phyloP scores from a whole-genome alignment of 2,329 filamentous ascomycete species.

The Trichoderma koningiopsis region DNA sequence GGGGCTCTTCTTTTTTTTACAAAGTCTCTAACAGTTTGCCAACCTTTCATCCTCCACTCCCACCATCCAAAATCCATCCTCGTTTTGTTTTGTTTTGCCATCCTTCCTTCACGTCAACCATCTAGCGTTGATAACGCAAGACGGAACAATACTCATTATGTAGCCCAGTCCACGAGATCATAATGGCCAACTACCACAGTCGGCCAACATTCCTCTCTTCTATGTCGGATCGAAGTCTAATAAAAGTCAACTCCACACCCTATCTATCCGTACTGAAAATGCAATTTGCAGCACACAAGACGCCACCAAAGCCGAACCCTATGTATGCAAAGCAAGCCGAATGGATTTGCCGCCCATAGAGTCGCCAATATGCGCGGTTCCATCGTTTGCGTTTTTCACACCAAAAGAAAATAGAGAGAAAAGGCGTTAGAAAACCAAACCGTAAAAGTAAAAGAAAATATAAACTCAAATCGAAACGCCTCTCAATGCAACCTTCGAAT shows the following conservation, averaged over 20 bases:
- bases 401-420: slow-evolving; percentile 30
- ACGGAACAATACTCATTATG: slow-evolving; percentile 40
- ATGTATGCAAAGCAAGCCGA: slow-evolving; percentile 35
- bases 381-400: slow-evolving; percentile 20
- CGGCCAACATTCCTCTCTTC: slow-evolving; percentile 37
- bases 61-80: slow-evolving; percentile 8
- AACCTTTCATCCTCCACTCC: slow-evolving; percentile 17
- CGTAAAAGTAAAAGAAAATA: slow-evolving; percentile 33
- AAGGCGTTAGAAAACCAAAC: slow-evolving; percentile 32
- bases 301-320: slow-evolving; percentile 36
- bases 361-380: slow-evolving; percentile 24
- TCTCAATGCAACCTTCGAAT: slow-evolving; percentile 43
- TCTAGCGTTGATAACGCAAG: slow-evolving; percentile 26
- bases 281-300: slow-evolving; percentile 38
- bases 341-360: slow-evolving; percentile 18
- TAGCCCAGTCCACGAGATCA: slow-evolving; percentile 41
- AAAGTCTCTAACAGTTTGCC: slow-evolving; percentile 18
- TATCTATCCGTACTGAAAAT: slow-evolving; percentile 43
- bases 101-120: slow-evolving; percentile 26
- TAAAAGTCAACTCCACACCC: slow-evolving; percentile 42
- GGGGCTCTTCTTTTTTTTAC: slow-evolving; percentile 5
- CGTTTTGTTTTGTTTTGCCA: slow-evolving; percentile 1
- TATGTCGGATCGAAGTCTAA: slow-evolving; percentile 46
- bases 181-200: slow-evolving; percentile 37
- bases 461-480: slow-evolving; percentile 38